Conservation (phyloP, 192 early-diverging fungal genomes). For the Phlyctochytrium planicorne region DNA sequence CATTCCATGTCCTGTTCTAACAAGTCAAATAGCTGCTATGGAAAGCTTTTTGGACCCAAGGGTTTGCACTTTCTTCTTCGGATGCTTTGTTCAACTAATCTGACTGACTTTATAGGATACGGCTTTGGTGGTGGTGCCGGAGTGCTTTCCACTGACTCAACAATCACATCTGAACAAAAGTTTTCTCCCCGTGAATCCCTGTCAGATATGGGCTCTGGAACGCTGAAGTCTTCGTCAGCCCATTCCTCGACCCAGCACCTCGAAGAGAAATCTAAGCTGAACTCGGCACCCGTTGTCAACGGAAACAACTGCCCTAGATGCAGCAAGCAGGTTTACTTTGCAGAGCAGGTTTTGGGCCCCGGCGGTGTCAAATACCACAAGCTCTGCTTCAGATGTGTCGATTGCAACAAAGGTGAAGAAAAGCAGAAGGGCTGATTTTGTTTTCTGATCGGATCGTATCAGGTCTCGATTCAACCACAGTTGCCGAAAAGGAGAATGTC, state of each 20-base stretch:
- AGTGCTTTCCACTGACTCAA: conserved; percentile 30
- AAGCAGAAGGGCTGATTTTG: no score
- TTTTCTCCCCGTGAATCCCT: conserved; percentile 22
- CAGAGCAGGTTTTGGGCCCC: conserved; percentile 46
- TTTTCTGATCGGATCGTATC: conserved; percentile 17
- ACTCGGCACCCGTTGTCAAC: conserved; percentile 12
- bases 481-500: conserved; percentile 40
- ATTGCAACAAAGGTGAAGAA: conserved; percentile 21
- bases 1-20: conserved; percentile 7
- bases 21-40: conserved; percentile 40
- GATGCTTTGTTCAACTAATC: not conserved
- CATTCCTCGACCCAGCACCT: not conserved
- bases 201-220: conserved; percentile 5
- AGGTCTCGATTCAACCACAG: conserved; percentile 40
- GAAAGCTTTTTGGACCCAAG: conserved; percentile 52
- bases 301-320: conserved; percentile 42
- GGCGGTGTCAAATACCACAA: conserved; percentile 49
- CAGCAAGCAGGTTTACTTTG: conserved; percentile 50
- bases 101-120: conserved; percentile 28
- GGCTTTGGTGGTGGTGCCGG: conserved; percentile 35
- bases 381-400: conserved; percentile 44
- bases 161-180: conserved; percentile 32
- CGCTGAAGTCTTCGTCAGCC: not conserved
- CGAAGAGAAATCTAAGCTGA: not conserved
- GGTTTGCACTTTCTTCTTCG: conserved; percentile 11